These are phyloP conservation scores for Candida maesae DNA, from an alignment of 805 yeast species.

Conservation along the genomic window DNA sequence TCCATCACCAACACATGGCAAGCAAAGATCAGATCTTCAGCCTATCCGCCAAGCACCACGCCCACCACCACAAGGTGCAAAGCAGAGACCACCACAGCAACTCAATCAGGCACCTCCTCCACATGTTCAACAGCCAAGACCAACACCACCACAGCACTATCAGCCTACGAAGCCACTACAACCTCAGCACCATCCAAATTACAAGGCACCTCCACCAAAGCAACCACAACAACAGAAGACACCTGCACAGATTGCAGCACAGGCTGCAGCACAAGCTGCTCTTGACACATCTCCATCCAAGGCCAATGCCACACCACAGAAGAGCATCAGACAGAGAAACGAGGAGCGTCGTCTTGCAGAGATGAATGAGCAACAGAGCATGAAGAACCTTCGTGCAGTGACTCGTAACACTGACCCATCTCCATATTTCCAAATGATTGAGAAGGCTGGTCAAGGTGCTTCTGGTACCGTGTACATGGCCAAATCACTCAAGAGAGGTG, in stretches of 20 bases:
- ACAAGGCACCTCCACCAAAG: constrained; percentile 19
- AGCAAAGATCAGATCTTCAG: constrained; percentile 17
- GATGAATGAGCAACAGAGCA: constrained; percentile 82
- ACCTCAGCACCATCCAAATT: constrained; percentile 28
- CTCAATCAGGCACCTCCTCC: constrained; percentile 13
- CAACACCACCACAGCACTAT: constrained; percentile 11
- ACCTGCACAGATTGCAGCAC: constrained; percentile 23
- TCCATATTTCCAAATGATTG: constrained; percentile 68
- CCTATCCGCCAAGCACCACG: constrained; percentile 30
- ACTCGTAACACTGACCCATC: constrained; percentile 86
- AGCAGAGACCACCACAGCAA: constrained; percentile 4
- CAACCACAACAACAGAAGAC: constrained; percentile 13
- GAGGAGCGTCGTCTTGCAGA: constrained; percentile 53
- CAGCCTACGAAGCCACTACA: constrained; percentile 24
- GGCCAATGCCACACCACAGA: constrained; percentile 17
- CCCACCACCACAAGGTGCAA: constrained; percentile 23
- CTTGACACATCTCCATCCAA: constrained; percentile 24
- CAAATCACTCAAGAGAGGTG: constrained; percentile 50
- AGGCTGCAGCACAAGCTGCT: constrained; percentile 36
- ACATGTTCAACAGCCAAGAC: constrained; percentile 18
- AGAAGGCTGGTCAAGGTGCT: constrained; percentile 97
- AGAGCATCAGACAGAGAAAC: constrained; percentile 32
- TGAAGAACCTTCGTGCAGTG: constrained; percentile 76
- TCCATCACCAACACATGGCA: constrained; percentile 11
- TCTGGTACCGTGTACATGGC: constrained; percentile 94